Conservation (phyloP, 2,329 filamentous ascomycete genomes). For the Neonectria coccinea region DNA sequence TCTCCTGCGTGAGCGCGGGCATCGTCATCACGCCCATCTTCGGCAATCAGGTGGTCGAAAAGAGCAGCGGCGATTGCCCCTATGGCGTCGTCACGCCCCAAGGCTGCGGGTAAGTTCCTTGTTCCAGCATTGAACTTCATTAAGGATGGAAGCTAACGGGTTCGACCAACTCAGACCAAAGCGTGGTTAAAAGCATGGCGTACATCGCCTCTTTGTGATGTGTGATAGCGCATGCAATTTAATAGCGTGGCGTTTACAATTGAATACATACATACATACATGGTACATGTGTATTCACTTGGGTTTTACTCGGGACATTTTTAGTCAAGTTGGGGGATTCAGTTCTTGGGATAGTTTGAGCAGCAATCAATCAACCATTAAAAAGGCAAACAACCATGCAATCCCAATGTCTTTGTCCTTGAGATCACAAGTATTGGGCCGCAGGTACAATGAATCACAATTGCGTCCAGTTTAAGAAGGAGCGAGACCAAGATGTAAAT, state of each 20-base stretch:
- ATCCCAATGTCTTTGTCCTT: not conserved
- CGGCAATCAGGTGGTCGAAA: conserved; percentile 63
- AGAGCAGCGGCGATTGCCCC: conserved; percentile 63
- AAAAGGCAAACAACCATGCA: not conserved
- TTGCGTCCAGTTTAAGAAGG: not conserved
- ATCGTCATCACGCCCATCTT: conserved; percentile 67
- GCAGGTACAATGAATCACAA: not conserved
- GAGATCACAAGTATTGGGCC: not conserved
- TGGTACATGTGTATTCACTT: not conserved
- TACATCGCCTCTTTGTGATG: not conserved
- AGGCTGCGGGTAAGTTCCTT: conserved; percentile 65
- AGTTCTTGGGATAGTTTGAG: conserved; percentile 2
- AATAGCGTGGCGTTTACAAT: conserved; percentile 18
- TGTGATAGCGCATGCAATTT: not conserved
- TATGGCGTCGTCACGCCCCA: conserved; percentile 67
- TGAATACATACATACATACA: not conserved
- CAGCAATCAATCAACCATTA: not conserved
- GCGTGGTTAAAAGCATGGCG: conserved; percentile 28
- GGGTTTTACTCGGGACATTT: not conserved
- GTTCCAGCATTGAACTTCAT: no score
- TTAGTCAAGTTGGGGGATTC: conserved; percentile 1
- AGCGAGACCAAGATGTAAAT: not conserved
- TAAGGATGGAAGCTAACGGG: conserved; percentile 5
- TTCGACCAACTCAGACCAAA: conserved; percentile 27
- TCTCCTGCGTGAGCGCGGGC: conserved; percentile 62